phyloP scores from a whole-genome alignment of 1,284 basidiomycete genomes.

The Hemileccinum hortonii region DNA sequence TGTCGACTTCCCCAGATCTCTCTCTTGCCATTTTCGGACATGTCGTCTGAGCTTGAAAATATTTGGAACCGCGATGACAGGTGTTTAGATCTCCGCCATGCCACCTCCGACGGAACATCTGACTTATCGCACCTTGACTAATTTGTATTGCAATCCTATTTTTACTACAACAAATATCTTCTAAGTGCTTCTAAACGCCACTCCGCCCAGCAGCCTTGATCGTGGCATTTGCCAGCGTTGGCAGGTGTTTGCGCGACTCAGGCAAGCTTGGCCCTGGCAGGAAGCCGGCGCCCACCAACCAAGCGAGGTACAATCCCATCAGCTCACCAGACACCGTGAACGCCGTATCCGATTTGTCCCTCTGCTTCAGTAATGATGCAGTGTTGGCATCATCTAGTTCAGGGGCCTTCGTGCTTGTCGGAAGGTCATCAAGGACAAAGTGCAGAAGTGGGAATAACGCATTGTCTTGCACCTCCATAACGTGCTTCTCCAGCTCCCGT shows the following conservation, averaged over 20 bases:
- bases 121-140: too few relatives aligned
- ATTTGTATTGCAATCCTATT: too few relatives aligned
- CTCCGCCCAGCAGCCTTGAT: constrained; percentile 50
- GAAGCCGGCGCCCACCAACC: constrained; percentile 89
- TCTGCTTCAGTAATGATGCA: constrained; percentile 52
- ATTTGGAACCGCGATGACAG: background rate
- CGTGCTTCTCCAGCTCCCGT: constrained; percentile 89
- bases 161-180: background rate
- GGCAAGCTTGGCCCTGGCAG: constrained; percentile 60
- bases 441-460: constrained; percentile 97
- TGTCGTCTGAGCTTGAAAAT: background rate
- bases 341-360: constrained; percentile 38
- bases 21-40: background rate
- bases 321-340: constrained; percentile 75
- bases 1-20: too few relatives aligned
- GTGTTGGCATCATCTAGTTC: constrained; percentile 91
- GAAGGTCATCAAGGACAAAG: constrained; percentile 96
- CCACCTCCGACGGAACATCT: too few relatives aligned
- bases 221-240: constrained; percentile 36
- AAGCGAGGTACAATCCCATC: constrained; percentile 90
- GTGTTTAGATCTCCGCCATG: background rate
- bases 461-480: constrained; percentile 91
- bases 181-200: constrained; percentile 33
- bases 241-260: constrained; percentile 45
- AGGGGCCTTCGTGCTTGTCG: constrained; percentile 93